Conservation (phyloP, 345 rosid genomes). For the Capsella bursapastoris region DNA sequence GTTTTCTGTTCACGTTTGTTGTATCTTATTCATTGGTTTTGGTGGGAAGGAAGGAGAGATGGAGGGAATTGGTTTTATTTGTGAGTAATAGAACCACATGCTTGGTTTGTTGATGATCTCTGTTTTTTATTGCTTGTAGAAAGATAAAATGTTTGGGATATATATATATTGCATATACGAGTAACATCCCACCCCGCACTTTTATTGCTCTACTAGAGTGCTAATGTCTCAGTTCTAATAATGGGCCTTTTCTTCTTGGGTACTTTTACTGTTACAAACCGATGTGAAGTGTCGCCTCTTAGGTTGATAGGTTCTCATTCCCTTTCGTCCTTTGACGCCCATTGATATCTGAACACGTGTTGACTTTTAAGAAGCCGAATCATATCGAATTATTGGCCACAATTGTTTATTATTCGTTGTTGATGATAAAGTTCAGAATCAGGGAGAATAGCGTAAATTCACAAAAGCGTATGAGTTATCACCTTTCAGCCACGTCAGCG, state of each 20-base stretch:
- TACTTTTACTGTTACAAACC: neutral
- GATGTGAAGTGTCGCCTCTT: slow-evolving; percentile 1
- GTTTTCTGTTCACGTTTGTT: slow-evolving; percentile 15
- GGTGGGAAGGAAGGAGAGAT: slow-evolving; percentile 1
- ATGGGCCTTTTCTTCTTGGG: neutral
- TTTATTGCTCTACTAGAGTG: neutral
- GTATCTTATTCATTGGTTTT: slow-evolving; percentile 23
- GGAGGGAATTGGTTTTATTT: slow-evolving; percentile 28
- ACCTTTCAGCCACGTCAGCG: slow-evolving; percentile 37
- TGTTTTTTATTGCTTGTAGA: slow-evolving; percentile 32
- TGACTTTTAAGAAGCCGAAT: neutral
- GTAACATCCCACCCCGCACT: slow-evolving; percentile 10
- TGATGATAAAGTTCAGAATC: neutral
- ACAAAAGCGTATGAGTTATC: neutral
- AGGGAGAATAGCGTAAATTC: slow-evolving; percentile 21
- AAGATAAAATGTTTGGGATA: neutral
- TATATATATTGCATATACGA: slow-evolving; percentile 36
- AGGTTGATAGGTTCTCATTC: slow-evolving; percentile 2
- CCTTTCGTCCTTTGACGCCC: neutral
- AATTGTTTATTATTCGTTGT: neutral
- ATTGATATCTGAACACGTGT: neutral
- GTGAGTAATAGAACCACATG: slow-evolving; percentile 43
- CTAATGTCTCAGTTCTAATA: neutral
- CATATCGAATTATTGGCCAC: neutral
- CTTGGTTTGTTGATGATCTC: slow-evolving; percentile 39